These are phyloP conservation scores for Hypomyces perniciosus DNA, from an alignment of 2,329 filamentous ascomycete genomes.

Conservation along the genomic window DNA sequence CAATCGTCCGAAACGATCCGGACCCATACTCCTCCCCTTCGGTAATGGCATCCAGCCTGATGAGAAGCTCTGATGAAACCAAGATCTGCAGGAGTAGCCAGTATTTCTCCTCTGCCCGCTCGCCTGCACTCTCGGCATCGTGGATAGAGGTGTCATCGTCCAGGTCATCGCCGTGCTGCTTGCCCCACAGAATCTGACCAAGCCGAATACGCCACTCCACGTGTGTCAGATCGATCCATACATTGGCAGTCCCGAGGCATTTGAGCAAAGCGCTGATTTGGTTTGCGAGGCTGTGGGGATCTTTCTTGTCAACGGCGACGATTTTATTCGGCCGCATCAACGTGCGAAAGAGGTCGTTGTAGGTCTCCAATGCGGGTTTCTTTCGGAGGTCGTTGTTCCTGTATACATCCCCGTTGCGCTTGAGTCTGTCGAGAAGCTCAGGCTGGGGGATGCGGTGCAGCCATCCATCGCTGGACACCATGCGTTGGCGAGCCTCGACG, in stretches of 20 bases:
- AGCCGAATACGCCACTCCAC: slow-evolving; percentile 70
- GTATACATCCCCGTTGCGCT: slow-evolving; percentile 51
- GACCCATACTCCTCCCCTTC: slow-evolving; percentile 52
- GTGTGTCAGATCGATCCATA: slow-evolving; percentile 69
- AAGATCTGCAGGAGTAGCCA: slow-evolving; percentile 63
- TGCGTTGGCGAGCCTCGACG: slow-evolving; percentile 51
- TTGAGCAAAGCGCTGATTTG: slow-evolving; percentile 65
- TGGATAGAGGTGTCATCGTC: slow-evolving; percentile 47
- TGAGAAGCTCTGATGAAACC: slow-evolving; percentile 58
- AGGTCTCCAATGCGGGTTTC: slow-evolving; percentile 50
- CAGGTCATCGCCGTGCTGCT: slow-evolving; percentile 44
- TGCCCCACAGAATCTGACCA: slow-evolving; percentile 65
- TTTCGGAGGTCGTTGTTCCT: slow-evolving; percentile 45
- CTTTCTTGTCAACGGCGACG: slow-evolving; percentile 46
- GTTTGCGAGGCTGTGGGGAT: slow-evolving; percentile 59
- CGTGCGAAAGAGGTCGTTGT: slow-evolving; percentile 56
- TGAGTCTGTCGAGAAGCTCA: slow-evolving; percentile 53
- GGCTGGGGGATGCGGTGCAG: slow-evolving; percentile 53
- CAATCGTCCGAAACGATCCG: slow-evolving; percentile 46
- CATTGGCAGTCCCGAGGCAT: slow-evolving; percentile 56
- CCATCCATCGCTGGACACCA: slow-evolving; percentile 47
- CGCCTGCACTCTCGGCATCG: slow-evolving; percentile 42
- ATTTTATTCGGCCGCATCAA: slow-evolving; percentile 52
- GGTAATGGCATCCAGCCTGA: slow-evolving; percentile 58
- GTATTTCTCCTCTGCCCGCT: slow-evolving; percentile 56